Evolutionary conservation across 2,329 filamentous ascomycete species (phyloP), one percentile per base, ranked within the genome.

Genomic region (Penicillium sp.): DNA sequence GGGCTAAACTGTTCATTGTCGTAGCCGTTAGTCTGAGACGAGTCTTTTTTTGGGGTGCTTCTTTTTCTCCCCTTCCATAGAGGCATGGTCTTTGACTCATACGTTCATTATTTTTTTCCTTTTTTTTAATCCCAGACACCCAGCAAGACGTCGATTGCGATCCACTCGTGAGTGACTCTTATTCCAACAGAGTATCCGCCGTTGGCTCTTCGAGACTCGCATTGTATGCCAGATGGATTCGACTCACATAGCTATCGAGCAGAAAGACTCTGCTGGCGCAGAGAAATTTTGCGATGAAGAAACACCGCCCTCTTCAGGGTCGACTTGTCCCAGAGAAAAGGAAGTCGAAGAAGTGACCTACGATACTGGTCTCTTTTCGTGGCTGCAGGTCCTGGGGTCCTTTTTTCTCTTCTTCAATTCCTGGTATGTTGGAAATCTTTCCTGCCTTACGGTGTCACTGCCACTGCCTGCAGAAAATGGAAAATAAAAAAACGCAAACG

Each of bases 351-450:
- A 66, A 45, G 54, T 54, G 4, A 59, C 47, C 1, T 69, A 60
- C 33, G 67, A 70, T 51, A 63, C 61, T 4, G 73, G 73, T 3
- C 26, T 69, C 11, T 51, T 51, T 12, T 65, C 72, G 44, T 77
- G 74, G 74, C 59, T 70, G 27, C 73, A 76, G 55, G 73, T 75
- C 5, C 34, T 72, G 8, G 72, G 71, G 1, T 69, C 73, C 1
- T 75, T 71, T 48, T 69, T 74, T 41, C 54, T 74, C 5, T 73
- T 74, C 51, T 74, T 76, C 52, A 75, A 76, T 52, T 74, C 72
- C 56, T 77, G 74, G 73, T 73, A 69, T 58, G 63, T 54, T 12
- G 25, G 11, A 32, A 8, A 13, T 35, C 6, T 24, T 11, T 4
- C 1, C 11, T 24, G 32, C 18, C 18, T 18, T 3, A 18, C 3